These are phyloP conservation scores for Coniochaeta prunicola DNA, from an alignment of 2,329 filamentous ascomycete genomes.

Conservation along the genomic window DNA sequence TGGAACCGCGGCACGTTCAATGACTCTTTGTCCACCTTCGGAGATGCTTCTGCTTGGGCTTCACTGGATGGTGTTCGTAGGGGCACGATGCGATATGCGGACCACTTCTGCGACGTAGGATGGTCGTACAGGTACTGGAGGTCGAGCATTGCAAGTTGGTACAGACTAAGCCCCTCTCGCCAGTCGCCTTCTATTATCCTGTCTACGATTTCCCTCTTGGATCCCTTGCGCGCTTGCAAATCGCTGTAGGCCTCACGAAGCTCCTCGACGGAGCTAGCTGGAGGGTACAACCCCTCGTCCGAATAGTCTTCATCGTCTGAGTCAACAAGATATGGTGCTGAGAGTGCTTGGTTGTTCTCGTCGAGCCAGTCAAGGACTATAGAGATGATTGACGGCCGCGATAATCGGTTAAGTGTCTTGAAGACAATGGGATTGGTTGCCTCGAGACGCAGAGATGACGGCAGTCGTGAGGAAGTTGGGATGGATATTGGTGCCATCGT, in stretches of 20 bases:
- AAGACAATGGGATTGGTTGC: slow-evolving; percentile 55
- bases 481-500: slow-evolving; percentile 52
- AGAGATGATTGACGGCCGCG: slow-evolving; percentile 63
- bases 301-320: slow-evolving; percentile 46
- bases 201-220: slow-evolving; percentile 55
- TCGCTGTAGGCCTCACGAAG: slow-evolving; percentile 59
- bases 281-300: slow-evolving; percentile 62
- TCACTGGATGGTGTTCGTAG: slow-evolving; percentile 32
- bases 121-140: slow-evolving; percentile 60
- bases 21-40: slow-evolving; percentile 35
- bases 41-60: slow-evolving; percentile 30
- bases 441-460: slow-evolving; percentile 63
- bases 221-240: slow-evolving; percentile 52
- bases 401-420: slow-evolving; percentile 62
- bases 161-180: slow-evolving; percentile 56
- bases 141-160: slow-evolving; percentile 64
- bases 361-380: slow-evolving; percentile 74
- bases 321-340: slow-evolving; percentile 48
- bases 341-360: slow-evolving; percentile 52
- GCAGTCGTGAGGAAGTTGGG: slow-evolving; percentile 64
- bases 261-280: slow-evolving; percentile 56
- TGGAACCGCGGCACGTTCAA: slow-evolving; percentile 64
- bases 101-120: slow-evolving; percentile 57
- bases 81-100: slow-evolving; percentile 50
- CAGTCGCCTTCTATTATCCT: slow-evolving; percentile 62